Evolutionary conservation across 164 flowering plant genomes (phyloP).

Genomic region (Amborella trichopoda): DNA sequence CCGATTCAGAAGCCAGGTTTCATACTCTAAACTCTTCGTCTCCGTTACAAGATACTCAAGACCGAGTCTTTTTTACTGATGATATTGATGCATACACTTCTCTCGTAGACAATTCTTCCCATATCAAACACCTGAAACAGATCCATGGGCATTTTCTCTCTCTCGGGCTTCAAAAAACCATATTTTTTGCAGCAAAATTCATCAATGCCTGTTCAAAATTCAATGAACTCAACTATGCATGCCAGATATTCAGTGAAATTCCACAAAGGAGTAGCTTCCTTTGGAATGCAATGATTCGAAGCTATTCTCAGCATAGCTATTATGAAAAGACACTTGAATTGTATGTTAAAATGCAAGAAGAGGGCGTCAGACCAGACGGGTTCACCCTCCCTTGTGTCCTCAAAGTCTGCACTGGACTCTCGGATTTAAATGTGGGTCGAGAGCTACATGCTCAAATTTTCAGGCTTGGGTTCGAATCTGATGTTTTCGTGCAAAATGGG

Average conservation of each 20-base stretch:
- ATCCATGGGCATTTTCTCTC: slow-evolving; percentile 20
- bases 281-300: slow-evolving; percentile 68
- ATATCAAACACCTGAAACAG: slow-evolving; percentile 15
- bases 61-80: too few species aligned
- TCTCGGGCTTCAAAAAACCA: slow-evolving; percentile 12
- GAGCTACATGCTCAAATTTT: slow-evolving; percentile 16
- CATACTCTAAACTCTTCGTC: too few species aligned
- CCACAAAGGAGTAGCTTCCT: slow-evolving; percentile 48
- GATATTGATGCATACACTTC: slow-evolving; percentile 15
- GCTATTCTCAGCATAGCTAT: slow-evolving; percentile 31
- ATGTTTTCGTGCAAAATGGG: slow-evolving; percentile 31
- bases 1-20: too few species aligned
- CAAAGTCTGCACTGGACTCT: slow-evolving; percentile 16
- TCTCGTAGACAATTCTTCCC: slow-evolving; percentile 14
- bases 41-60: too few species aligned
- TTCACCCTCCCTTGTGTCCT: slow-evolving; percentile 24
- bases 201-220: slow-evolving; percentile 11
- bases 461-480: slow-evolving; percentile 18
- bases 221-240: slow-evolving; percentile 24
- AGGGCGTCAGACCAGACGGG: slow-evolving; percentile 19
- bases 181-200: slow-evolving; percentile 20
- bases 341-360: slow-evolving; percentile 46
- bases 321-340: slow-evolving; percentile 28
- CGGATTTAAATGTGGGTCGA: slow-evolving; percentile 5
- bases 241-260: slow-evolving; percentile 55